Evolutionary conservation across 176 grass and related monocot species (phyloP), one percentile per base, ranked within the genome.

Genomic region (maize (Zea mays)): DNA sequence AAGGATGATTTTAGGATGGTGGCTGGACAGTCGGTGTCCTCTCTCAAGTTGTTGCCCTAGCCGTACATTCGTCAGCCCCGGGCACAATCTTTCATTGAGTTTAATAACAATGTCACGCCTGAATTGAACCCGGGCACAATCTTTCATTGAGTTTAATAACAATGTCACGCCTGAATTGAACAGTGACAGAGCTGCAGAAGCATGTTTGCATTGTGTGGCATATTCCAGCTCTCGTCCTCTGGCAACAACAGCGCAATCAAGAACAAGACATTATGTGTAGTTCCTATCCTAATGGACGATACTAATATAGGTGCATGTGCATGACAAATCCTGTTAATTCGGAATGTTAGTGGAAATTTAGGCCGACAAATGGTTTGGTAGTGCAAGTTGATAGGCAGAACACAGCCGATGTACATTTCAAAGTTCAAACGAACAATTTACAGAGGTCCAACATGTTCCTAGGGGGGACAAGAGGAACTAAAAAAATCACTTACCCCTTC

Each of bases 401-500:
- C 35, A 60, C 44, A 55, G 2, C 7, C 73, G 55, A 11, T 77
- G 55, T 78, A 54, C 47, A 42, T 67, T 47, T 51, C 33, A 51
- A 36, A 73, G 82, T 44, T 74, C 62, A 69, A 78, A 65, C 9
- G 61, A 8, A 21, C 44, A 79, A 73, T 79, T 79, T 63, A 88
- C 86, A 83, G 14, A 73, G 59, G 37, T 19, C 45, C 20, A 21
- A 27, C 75, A 74, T 74, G 17, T 62, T 82, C 59, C 73, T 87
- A 65, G 40, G 79, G 86, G 86, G 75, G 17, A 27, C 54, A 83
- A 74, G 63, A 74, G 68, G 52, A 65, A 65, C 43, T 56, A 88
- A 84, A 88, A 84, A 83, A 75, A 84, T 48, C 40, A 47, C 81
- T 64, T 63, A 71, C 65, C 81, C 76, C 76, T 71, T 80, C 21